A percentile compares a stretch with the other conserved stretches of the same genome.
Evolutionary conservation across 1,284 basidiomycete genomes (phyloP).

Genomic region (Paramarasmius palmivorus): DNA sequence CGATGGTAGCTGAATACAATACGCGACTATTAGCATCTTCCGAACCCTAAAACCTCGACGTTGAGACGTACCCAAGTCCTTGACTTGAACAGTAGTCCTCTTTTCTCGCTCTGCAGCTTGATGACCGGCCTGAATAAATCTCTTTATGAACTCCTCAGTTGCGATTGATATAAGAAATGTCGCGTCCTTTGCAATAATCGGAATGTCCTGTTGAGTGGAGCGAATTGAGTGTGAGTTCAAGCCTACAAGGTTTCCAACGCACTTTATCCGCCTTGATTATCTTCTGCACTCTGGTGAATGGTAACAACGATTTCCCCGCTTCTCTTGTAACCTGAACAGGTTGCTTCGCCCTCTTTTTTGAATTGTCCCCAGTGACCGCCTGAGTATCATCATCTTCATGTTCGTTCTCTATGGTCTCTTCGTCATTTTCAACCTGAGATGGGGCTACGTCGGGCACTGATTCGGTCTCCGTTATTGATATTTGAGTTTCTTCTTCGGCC

Average conservation of each 20-base stretch:
- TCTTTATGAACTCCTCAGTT: slow-evolving; percentile 76
- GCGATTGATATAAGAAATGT: slow-evolving; percentile 73
- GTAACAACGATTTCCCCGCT: slow-evolving; percentile 66
- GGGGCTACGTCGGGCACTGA: neutral
- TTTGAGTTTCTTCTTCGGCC: slow-evolving; percentile 6
- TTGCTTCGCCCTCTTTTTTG: slow-evolving; percentile 31
- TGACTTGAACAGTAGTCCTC: slow-evolving; percentile 65
- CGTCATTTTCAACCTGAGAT: slow-evolving; percentile 9
- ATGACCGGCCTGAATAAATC: slow-evolving; percentile 60
- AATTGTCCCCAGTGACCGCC: slow-evolving; percentile 23
- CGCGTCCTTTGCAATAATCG: slow-evolving; percentile 71
- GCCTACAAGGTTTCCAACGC: slow-evolving; percentile 12
- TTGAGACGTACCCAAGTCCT: slow-evolving; percentile 61
- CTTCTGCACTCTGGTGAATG: slow-evolving; percentile 72
- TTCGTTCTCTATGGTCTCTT: slow-evolving; percentile 9
- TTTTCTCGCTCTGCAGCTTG: slow-evolving; percentile 62
- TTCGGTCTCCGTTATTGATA: neutral
- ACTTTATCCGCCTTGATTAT: slow-evolving; percentile 82
- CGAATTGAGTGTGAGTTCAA: neutral
- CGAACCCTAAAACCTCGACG: too few relatives aligned
- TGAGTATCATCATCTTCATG: slow-evolving; percentile 4
- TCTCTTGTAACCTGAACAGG: slow-evolving; percentile 38
- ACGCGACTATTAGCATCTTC: too few relatives aligned
- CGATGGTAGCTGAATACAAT: slow-evolving; percentile 58
- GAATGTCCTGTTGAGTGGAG: slow-evolving; percentile 65